phyloP scores from a whole-genome alignment of 768 basidiomycete genomes.

The Kwoniella europaea region DNA sequence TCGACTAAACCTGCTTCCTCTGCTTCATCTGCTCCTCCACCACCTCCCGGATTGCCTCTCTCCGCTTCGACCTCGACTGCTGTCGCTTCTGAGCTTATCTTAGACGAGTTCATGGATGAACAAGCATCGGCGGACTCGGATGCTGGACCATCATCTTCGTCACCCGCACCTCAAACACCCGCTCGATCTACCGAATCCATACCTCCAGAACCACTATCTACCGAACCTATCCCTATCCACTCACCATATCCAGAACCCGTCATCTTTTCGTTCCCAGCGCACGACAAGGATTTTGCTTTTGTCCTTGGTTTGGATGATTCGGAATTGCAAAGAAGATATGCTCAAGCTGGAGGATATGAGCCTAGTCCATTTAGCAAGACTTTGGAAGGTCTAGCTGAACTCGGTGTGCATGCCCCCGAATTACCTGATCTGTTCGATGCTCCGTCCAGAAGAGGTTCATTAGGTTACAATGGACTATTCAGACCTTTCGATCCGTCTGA shows the following conservation, averaged over 20 bases:
- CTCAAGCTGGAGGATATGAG: slow-evolving; percentile 29
- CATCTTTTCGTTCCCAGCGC: slow-evolving; percentile 40
- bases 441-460: slow-evolving; percentile 11
- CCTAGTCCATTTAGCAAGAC: slow-evolving; percentile 47
- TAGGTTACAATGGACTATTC: slow-evolving; percentile 31
- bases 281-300: slow-evolving; percentile 47
- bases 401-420: slow-evolving; percentile 43
- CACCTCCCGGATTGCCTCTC: slow-evolving; percentile 3
- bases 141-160: slow-evolving; percentile 48
- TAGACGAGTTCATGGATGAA: slow-evolving; percentile 25
- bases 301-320: slow-evolving; percentile 33
- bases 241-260: slow-evolving; percentile 49
- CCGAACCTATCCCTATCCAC: slow-evolving; percentile 45
- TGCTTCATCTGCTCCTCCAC: neutral
- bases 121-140: slow-evolving; percentile 41
- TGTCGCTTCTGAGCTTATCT: slow-evolving; percentile 1
- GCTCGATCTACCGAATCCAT: slow-evolving; percentile 20
- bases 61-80: neutral
- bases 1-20: slow-evolving; percentile 17
- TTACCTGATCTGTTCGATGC: slow-evolving; percentile 30
- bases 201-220: slow-evolving; percentile 39
- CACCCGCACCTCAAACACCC: slow-evolving; percentile 48
- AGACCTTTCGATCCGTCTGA: slow-evolving; percentile 41
- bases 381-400: slow-evolving; percentile 43
- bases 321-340: slow-evolving; percentile 20